Evolutionary conservation across 2,329 filamentous ascomycete genomes (phyloP), one percentile per base, ranked within the genome.

Genomic region (Hirsutella rhossiliensis): DNA sequence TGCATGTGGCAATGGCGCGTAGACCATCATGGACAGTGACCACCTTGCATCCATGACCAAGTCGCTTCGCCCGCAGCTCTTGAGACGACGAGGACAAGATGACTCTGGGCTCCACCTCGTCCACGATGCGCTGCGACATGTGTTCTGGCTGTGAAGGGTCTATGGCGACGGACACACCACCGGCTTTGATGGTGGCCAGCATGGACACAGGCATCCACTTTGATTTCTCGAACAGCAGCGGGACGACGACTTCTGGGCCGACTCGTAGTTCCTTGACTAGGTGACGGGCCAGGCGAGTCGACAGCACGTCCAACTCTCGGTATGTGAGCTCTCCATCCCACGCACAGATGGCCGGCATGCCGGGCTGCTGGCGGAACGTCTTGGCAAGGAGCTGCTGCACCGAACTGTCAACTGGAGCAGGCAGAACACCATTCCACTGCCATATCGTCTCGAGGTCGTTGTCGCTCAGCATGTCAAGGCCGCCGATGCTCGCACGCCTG

Each of bases 241-340:
- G 49, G 4, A 57, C 47, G 2, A 50, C 39, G 4, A 34, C 45
- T 29, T 56, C 46, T n/a, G 40, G 45, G 15, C 48, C 43, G 3
- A 42, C 27, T 23, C 23, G 23, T 23, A 23, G 23, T n/a, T 28
- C 23, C 1, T 18, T 12, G 9, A 47, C 38, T 13, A 52, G 45
- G 11, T 37, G 43, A 11, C 37, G 30, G 3, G 47, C 47, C n/a
- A 51, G 5, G 1, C 17, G 32, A 8, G 43, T 45, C 1, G 48
- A 45, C 23, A 46, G 36, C 5, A 23, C 31, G 6, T 52, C 41
- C 3, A 53, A 28, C 28, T 51, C 31, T 18, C 20, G n/a, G 17
- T 53, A 53, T 12, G 51, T 48, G n/a, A 49, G 47, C 17, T 46
- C 18, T 30, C 49, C 55, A 39, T 56, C 54, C 55, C 52, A 57